Base-by-base conservation (phyloP, 225 moss, liverwort and hornwort species). In the Rhytidiadelphus loreus region DNA sequence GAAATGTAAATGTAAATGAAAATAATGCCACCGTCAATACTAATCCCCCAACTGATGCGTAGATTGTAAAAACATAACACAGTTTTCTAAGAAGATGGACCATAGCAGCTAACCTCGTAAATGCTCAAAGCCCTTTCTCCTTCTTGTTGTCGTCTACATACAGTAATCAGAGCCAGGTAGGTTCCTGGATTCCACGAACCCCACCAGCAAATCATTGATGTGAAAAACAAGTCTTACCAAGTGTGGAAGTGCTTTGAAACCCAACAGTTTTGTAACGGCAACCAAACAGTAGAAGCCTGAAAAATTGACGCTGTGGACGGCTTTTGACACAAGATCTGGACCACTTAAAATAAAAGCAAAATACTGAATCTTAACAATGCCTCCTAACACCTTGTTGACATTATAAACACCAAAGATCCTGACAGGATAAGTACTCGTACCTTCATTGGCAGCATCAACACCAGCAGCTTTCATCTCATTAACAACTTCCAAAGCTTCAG, bases 401-500 rank as follows among this genome's bases (percentile, higher is more conserved):
- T 64, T 84, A 52, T 82, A 84, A 63, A 75, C 62, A 82, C 79
- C 73, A 85, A 74, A 64, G 37, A 66, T 62, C 28, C 58, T 88
- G 50, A 91, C n/a, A 86, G 35, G 48, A 74, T 37, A 32, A 72
- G 33, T 88, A 66, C 39, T 78, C 13, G 39, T 69, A 96, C 97
- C 97, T 95, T 97, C 97, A 91, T 94, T 97, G 17, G 95, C 94
- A 84, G 96, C 90, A 83, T 94, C 88, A 43, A 95, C 80, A 43
- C 96, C 97, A 63, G 95, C 96, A 89, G 94, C 93, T 89, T 97
- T 97, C 97, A 97, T 96, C 90, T 97, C 97, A 73, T 95, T 94
- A 56, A 97, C 94, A 73, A 96, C 95, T 81, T 93, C 94, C 74
- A 96, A 84, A 83, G 96, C 97, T 92, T 97, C 95, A 64, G 90